Percentiles rank a stretch among this genome's conserved stretches.
phyloP scores from a whole-genome alignment of 148 eudicot genomes.

The Camellia lanceoleosa region DNA sequence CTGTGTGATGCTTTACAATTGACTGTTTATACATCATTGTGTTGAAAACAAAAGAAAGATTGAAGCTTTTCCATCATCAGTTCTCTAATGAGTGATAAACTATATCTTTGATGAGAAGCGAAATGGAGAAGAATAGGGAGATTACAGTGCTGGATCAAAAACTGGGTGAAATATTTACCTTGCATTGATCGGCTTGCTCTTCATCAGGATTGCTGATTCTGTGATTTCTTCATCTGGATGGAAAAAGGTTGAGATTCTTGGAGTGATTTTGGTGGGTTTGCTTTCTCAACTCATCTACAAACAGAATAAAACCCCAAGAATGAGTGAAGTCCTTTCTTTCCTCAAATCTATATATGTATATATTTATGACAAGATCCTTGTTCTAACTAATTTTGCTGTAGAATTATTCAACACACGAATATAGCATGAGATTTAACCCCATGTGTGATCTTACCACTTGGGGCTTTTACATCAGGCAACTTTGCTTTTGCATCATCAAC shows the following conservation, averaged over 20 bases:
- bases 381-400: neutral
- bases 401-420: neutral
- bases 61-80: neutral
- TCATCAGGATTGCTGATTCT: conserved; percentile 53
- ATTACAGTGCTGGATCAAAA: conserved; percentile 52
- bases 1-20: conserved; percentile 35
- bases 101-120: conserved; percentile 5
- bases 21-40: neutral
- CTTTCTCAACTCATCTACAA: conserved; percentile 65
- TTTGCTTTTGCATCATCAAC: conserved; percentile 44
- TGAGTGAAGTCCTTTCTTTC: conserved; percentile 23
- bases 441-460: conserved; percentile 41
- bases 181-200: conserved; percentile 47
- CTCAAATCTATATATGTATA: too few relatives aligned
- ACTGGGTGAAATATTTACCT: conserved; percentile 67
- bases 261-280: conserved; percentile 60
- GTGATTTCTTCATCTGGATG: conserved; percentile 50
- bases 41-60: neutral
- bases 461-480: conserved; percentile 62
- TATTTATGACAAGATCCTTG: too few relatives aligned
- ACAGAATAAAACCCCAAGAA: conserved; percentile 47
- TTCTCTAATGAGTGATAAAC: neutral
- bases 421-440: conserved; percentile 68
- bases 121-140: conserved; percentile 42
- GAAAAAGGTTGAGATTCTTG: conserved; percentile 52